A percentile compares a stretch with the other conserved stretches of the same genome.
These are phyloP conservation scores for Mycosarcoma maydis DNA, from an alignment of 1,284 basidiomycete species.

Conservation along the genomic window DNA sequence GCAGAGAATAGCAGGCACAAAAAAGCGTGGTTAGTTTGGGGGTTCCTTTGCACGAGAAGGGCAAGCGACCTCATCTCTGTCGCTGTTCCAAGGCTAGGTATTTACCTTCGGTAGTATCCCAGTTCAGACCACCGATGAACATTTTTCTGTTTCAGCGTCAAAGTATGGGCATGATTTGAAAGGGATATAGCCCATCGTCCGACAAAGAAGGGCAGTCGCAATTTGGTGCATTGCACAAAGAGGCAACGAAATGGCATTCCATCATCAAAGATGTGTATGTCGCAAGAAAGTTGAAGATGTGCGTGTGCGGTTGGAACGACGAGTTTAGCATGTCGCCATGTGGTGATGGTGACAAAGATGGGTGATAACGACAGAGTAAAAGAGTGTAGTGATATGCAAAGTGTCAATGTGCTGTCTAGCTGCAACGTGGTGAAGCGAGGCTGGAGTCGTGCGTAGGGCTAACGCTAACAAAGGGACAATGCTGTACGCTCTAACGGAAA, in stretches of 20 bases:
- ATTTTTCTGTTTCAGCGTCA: slow-evolving; percentile 82
- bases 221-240: slow-evolving; percentile 1
- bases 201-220: slow-evolving; percentile 1
- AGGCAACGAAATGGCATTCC: slow-evolving; percentile 33
- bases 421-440: neutral
- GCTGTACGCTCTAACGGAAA: too few species aligned
- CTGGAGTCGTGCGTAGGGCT: neutral
- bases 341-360: slow-evolving; percentile 10
- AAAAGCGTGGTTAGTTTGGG: slow-evolving; percentile 3
- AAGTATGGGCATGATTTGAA: neutral
- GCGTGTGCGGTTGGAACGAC: neutral
- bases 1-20: too few species aligned
- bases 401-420: slow-evolving; percentile 32
- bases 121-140: slow-evolving; percentile 95
- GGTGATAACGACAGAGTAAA: slow-evolving; percentile 8
- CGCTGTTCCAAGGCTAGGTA: neutral
- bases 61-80: neutral
- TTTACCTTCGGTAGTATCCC: slow-evolving; percentile 91
- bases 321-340: too few species aligned
- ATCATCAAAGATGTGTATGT: slow-evolving; percentile 22
- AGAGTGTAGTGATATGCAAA: slow-evolving; percentile 6
- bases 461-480: neutral
- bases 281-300: neutral
- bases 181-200: slow-evolving; percentile 1
- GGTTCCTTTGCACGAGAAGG: slow-evolving; percentile 63